Evolutionary conservation across 2,329 filamentous ascomycete species (phyloP), one percentile per base, ranked within the genome.

Genomic region (Kalmusia sp.): DNA sequence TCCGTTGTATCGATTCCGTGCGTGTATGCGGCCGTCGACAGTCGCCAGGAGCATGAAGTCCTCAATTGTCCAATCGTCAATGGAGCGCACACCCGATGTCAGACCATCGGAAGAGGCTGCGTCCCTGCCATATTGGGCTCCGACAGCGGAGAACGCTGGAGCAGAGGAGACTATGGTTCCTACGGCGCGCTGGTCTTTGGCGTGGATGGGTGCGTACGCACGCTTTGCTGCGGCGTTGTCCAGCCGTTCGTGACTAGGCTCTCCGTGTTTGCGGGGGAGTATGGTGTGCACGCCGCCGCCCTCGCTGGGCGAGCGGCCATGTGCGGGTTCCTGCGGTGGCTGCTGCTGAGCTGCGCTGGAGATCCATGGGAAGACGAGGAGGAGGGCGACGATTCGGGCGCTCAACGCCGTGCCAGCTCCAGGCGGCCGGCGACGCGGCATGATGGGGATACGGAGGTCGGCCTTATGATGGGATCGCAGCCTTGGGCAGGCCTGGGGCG

Each of bases 31-130:
- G 83, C 95, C 95, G 83, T 98, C 93, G 86, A 98, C 91, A 85
- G 95, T 98, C 91, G 95, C 93, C 90, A 99, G 84, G 83, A 99
- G 91, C 81, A 98, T 91, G 86, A 97, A 96, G 83, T 98, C 93
- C 91, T 98, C 93, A 80, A 97, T 93, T 90, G 97, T 92, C 93
- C 93, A 98, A 81, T 97, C 93, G 86, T 93, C 89, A 85, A 98
- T 84, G 84, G 89, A 96, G 87, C 93, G 93, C 93, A 92, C 93
- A 83, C 88, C 88, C 90, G 81, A 89, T 85, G 52, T 46, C 43
- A 80, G 70, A 69, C 67, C 72, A 54, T 63, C 59, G 24, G 52
- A 45, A 54, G 69, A 68, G 68, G 74, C 74, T 65, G 74, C 72
- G 66, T 70, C 85, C 83, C 70, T 65, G 66, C 86, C 87, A 86